Evolutionary conservation across 73 alveolate genomes (phyloP).

Genomic region (Stentor coeruleus): DNA sequence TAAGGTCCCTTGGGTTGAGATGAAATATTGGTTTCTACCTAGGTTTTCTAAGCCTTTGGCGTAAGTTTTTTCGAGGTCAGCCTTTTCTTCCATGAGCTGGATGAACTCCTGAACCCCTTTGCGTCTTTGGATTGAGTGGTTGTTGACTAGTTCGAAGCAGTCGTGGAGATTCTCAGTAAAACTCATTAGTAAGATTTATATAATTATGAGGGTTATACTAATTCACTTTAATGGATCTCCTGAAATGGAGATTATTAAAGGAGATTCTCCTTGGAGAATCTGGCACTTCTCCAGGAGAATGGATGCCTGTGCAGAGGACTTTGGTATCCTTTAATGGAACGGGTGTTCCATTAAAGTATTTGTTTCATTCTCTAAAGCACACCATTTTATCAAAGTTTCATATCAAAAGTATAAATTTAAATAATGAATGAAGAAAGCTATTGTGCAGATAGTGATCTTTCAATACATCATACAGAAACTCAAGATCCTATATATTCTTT

Average conservation of each 20-base stretch:
- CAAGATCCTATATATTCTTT: background rate
- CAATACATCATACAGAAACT: background rate
- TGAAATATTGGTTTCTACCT: background rate
- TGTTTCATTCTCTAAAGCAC: too few relatives aligned
- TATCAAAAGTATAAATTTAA: background rate
- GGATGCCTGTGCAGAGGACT: too few relatives aligned
- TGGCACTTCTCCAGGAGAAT: too few relatives aligned
- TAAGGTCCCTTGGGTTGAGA: conserved; percentile 20
- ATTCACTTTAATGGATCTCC: too few relatives aligned
- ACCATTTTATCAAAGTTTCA: too few relatives aligned
- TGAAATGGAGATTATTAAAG: too few relatives aligned
- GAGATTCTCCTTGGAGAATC: too few relatives aligned
- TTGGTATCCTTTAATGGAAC: too few relatives aligned
- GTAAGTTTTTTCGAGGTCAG: conserved; percentile 18
- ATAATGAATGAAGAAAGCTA: background rate
- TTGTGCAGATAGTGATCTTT: background rate
- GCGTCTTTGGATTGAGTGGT: conserved; percentile 4
- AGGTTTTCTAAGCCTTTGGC: conserved; percentile 18
- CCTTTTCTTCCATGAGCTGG: conserved; percentile 9
- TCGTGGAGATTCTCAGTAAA: conserved; percentile 23
- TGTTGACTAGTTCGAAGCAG: conserved; percentile 18
- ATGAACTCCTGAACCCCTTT: conserved; percentile 20
- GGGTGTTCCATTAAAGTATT: too few relatives aligned
- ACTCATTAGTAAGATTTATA: conserved; percentile 26
- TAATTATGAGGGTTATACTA: too few relatives aligned